A percentile compares a stretch with the other conserved stretches of the same genome.
Conservation (phyloP, 129 eudicot genomes). For the Apium graveolens region DNA sequence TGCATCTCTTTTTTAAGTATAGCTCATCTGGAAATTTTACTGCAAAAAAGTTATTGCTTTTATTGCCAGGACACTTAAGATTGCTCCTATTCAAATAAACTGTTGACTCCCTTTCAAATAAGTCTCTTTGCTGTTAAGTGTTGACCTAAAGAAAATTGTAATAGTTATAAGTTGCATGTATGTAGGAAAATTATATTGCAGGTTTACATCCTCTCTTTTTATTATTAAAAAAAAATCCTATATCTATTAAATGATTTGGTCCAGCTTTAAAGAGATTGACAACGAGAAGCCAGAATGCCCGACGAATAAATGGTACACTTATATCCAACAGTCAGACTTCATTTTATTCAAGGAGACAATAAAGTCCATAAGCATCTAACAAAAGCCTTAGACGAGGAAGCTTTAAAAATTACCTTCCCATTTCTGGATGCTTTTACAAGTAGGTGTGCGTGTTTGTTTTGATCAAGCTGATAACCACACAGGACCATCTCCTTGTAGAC, state of each 20-base stretch:
- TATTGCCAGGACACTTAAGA: background rate
- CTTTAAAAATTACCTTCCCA: conserved; percentile 58
- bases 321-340: background rate
- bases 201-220: background rate
- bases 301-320: background rate
- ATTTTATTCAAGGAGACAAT: background rate
- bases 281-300: background rate
- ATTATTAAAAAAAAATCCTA: background rate
- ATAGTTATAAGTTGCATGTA: background rate
- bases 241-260: background rate
- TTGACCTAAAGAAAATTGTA: background rate
- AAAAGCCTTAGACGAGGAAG: background rate
- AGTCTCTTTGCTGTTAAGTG: background rate
- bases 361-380: background rate
- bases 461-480: conserved; percentile 70
- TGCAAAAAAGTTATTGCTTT: background rate
- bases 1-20: background rate
- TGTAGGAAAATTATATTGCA: background rate
- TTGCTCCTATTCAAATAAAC: background rate
- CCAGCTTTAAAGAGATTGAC: background rate
- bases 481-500: conserved; percentile 83
- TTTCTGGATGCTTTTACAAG: conserved; percentile 83
- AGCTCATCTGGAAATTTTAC: background rate
- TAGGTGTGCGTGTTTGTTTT: conserved; percentile 43
- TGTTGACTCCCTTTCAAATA: background rate